Base-by-base conservation (phyloP, 768 basidiomycete species). In the Termitomyces bulborhizus region DNA sequence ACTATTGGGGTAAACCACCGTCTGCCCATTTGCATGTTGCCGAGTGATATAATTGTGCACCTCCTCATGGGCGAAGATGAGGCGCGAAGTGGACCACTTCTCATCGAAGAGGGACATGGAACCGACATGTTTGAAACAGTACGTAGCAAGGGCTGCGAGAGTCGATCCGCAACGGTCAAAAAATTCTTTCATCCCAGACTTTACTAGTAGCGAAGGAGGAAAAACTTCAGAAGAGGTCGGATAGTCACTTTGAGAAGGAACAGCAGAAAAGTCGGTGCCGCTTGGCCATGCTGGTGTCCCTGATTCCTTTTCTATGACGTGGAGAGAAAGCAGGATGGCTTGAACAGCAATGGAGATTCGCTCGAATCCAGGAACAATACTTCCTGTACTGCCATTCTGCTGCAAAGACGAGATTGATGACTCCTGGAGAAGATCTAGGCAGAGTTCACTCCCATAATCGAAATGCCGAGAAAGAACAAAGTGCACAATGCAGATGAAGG, bases 31-130 rank as follows among this genome's bases (percentile, higher is more conserved):
- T 0, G 76, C 71, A 65, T 93, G 90, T 26, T 84, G 80, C 36
- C 88, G 80, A 18, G 89, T 76, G 47, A 86, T 69, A 48, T 77
- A 79, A 61, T 81, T 86, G 60, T 85, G 82, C 2, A 82, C 73
- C 63, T 94, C 89, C 60, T 93, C 85, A 64, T 84, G 81, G 0
- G 80, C 66, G 1, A 78, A 75, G 58, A 77, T 79, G 47, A 85
- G 69, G 45, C 84, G 82, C 18, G 81, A 75, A 50, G 79, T 74
- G 0, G 82, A 78, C 86, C 87, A 92, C 61, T 91, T 87, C 7
- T 94, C 88, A 55, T 97, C 93, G 54, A 93, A 85, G 31, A 95
- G 74, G 15, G 86, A 84, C 85, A 95, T 89, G 37, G 76, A 71
- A 1, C 88, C 89, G 6, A 91, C 81, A 4, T 77, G 66, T 53